These are phyloP conservation scores for Cunninghamia lanceolata DNA, from an alignment of 75 land plant species.

Conservation along the genomic window DNA sequence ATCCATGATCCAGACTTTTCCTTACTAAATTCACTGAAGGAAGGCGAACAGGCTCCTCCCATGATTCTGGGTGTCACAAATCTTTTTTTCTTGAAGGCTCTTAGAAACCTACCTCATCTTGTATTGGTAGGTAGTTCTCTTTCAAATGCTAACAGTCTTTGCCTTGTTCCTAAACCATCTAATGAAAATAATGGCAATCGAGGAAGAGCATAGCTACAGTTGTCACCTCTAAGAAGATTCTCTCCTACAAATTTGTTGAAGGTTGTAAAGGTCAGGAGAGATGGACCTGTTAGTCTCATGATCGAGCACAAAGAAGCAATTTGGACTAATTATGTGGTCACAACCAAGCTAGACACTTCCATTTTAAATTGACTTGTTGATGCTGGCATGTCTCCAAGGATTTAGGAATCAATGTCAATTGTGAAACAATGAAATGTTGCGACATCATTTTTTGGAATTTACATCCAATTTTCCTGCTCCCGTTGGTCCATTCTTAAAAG, in stretches of 20 bases:
- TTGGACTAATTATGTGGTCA: no score
- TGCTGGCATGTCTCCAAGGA: slow-evolving; percentile 50
- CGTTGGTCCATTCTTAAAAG: slow-evolving; percentile 86
- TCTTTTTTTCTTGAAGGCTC: slow-evolving; percentile 88
- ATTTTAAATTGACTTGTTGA: no score
- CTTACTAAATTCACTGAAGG: no score
- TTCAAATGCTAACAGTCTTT: slow-evolving; percentile 30
- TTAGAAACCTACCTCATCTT: slow-evolving; percentile 75
- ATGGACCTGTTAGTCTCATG: no score
- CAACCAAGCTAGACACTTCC: no score
- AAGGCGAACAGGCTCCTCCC: no score
- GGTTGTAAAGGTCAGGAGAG: no score
- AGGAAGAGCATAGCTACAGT: slow-evolving; percentile 32
- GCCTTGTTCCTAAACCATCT: slow-evolving; percentile 22
- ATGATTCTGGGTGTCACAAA: slow-evolving; percentile 99
- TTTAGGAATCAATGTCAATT: no score
- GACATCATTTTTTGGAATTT: slow-evolving; percentile 92
- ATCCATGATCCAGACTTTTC: no score
- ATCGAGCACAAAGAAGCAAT: no score
- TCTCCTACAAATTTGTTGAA: no score
- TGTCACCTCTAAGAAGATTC: no score
- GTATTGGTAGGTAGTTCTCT: slow-evolving; percentile 73
- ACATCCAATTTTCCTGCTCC: slow-evolving; percentile 97
- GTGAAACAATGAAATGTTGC: slow-evolving; percentile 94
- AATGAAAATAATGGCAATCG: slow-evolving; percentile 29